A percentile compares a stretch with the other conserved stretches of the same genome.
phyloP scores from a whole-genome alignment of 202 grass and related monocot genomes.

The Hordeum pubiflorum region DNA sequence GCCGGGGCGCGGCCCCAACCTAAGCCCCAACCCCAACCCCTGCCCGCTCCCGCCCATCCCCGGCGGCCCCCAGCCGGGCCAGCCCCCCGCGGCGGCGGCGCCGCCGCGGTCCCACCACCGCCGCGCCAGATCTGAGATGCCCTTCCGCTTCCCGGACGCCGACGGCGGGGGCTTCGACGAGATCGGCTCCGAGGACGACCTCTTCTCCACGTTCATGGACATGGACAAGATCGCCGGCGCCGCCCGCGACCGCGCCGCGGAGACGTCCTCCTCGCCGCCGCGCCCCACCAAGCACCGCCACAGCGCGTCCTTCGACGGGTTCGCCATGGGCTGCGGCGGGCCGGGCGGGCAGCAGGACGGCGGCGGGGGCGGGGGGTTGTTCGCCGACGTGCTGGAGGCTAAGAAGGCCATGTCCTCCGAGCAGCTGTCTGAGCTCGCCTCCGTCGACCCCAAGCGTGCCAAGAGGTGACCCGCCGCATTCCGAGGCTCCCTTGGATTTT shows the following conservation, averaged over 20 bases:
- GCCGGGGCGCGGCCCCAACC: slow-evolving; percentile 31
- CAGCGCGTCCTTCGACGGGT: slow-evolving; percentile 83
- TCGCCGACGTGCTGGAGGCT: slow-evolving; percentile 75
- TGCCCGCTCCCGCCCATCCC: slow-evolving; percentile 42
- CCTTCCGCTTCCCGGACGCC: slow-evolving; percentile 68
- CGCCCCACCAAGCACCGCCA: slow-evolving; percentile 70
- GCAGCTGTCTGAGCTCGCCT: slow-evolving; percentile 69
- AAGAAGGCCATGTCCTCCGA: slow-evolving; percentile 96
- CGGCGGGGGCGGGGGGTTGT: slow-evolving; percentile 26
- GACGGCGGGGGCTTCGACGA: slow-evolving; percentile 52
- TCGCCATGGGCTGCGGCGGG: slow-evolving; percentile 38
- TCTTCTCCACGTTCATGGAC: slow-evolving; percentile 99
- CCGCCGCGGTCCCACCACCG: slow-evolving; percentile 49
- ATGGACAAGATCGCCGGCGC: slow-evolving; percentile 69
- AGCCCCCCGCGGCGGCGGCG: not conserved
- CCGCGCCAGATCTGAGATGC: slow-evolving; percentile 92
- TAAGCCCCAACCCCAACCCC: slow-evolving; percentile 16
- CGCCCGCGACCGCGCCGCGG: slow-evolving; percentile 56
- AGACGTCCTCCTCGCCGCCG: slow-evolving; percentile 56
- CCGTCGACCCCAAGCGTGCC: slow-evolving; percentile 89
- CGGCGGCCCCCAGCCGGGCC: not conserved
- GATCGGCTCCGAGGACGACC: slow-evolving; percentile 86
- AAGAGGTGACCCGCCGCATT: slow-evolving; percentile 56
- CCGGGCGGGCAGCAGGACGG: slow-evolving; percentile 14
- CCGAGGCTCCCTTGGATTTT: not conserved